A percentile compares a stretch with the other conserved stretches of the same genome.
phyloP scores from a whole-genome alignment of 1,284 basidiomycete species.

The Sporisorium exsertum region DNA sequence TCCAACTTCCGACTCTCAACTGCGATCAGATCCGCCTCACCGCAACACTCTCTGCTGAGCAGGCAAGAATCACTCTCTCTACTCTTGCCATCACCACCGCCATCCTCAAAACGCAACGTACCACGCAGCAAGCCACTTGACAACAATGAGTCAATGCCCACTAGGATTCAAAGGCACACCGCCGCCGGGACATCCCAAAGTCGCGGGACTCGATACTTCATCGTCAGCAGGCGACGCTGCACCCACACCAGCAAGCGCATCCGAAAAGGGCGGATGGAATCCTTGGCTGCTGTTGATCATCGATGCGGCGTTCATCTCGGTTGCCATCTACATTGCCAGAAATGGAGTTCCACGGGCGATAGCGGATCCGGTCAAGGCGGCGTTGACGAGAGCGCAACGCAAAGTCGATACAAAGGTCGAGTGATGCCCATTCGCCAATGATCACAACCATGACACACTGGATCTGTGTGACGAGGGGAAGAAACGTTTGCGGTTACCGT shows the following conservation, averaged over 20 bases:
- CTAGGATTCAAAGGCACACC: constrained; percentile 54
- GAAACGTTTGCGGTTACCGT: neutral
- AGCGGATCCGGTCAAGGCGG: constrained; percentile 14
- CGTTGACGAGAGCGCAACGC: constrained; percentile 1
- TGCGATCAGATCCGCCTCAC: neutral
- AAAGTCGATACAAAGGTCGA: constrained; percentile 18
- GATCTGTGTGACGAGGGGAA: no score
- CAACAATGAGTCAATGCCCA: constrained; percentile 42
- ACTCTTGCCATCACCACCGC: neutral
- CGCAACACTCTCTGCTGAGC: neutral
- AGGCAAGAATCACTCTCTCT: neutral
- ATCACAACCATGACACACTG: neutral
- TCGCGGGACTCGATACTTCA: constrained; percentile 23
- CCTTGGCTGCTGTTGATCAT: constrained; percentile 36
- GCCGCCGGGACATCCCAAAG: constrained; percentile 48
- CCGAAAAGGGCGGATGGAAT: constrained; percentile 29
- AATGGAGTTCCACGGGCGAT: constrained; percentile 37
- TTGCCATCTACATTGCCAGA: constrained; percentile 36
- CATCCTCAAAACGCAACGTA: neutral
- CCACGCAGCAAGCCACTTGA: neutral
- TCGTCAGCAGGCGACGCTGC: neutral
- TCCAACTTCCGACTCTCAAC: neutral
- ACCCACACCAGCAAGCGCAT: neutral
- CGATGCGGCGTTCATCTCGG: constrained; percentile 35
- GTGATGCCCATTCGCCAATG: neutral